Base-by-base conservation (phyloP, 495 filamentous ascomycete genomes). In the Chlorociboria aeruginascens region DNA sequence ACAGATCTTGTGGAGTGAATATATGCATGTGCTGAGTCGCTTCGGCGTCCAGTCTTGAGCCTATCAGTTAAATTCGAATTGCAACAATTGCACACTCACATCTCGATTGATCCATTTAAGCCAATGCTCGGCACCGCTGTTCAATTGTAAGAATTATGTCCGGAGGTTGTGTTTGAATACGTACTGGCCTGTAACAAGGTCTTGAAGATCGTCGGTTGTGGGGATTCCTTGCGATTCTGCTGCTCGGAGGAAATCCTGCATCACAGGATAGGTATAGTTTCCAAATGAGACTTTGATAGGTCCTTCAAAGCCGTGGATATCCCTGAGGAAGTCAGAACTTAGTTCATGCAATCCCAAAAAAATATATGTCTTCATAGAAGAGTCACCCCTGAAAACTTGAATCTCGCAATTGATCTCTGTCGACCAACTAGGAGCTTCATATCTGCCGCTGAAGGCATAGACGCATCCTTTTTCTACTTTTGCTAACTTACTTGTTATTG, bases 231-330 rank as follows among this genome's bases (percentile, higher is more conserved):
- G 84, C 11, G 78, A 80, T 56, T 89, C 85, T 6, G 73, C 73
- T n/a, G 85, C 85, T 25, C 82, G 73, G 32, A 90, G 70, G 66
- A 90, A 89, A 64, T 90, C 84, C 49, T 88, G 74, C 69, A 76
- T 80, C 61, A 83, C 74, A 1, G 79, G 80, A 48, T 83, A 83
- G 14, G 74, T 76, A 52, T 86, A 78, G 52, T 84, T 88, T 33
- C 85, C 85, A 51, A 88, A 88, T 0, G 84, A 88, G 29, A 89
- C 86, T 61, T 89, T 88, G 65, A 92, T 89, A 1, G 86, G 85
- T 0, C 85, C 85, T 4, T 85, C 82, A 43, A 81, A 85, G 12
- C 85, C 85, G 55, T 92, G 85, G 30, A 85, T 56, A 34, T 88
- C 83, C 41, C 75, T 66, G 6, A 8, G 36, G 14, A 37, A 55